Evolutionary conservation across 1,284 basidiomycete genomes (phyloP), one percentile per base, ranked within the genome.

Genomic region (Veloboletus limbatus): DNA sequence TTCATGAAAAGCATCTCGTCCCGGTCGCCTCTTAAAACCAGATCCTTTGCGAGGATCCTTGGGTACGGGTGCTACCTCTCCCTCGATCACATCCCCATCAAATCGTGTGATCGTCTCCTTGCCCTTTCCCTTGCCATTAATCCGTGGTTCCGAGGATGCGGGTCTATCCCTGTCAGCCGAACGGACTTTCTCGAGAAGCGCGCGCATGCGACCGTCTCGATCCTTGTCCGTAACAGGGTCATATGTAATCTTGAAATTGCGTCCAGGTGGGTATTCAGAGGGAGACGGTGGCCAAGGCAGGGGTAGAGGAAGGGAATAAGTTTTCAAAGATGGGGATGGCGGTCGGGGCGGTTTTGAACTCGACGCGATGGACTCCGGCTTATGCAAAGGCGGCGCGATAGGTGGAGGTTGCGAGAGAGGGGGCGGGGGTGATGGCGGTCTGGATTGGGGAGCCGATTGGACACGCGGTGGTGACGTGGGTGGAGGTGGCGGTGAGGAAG

Each of bases 41-140:
- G 68, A 57, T 31, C 66, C 75, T 56, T 69, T 76, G 51, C 85
- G 68, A 13, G 85, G 84, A 69, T 88, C 85, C 31, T 58, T 60
- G n/a, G 73, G 63, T 10, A 73, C 62, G 3, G 73, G 59, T 43
- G 72, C 65, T 32, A 63, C 54, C 49, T 78, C 78, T 20, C 72
- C 74, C 10, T 69, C 71, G 20, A 81, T 66, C 0, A 77, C 72
- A 55, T 81, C 76, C 0, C 85, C 85, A 34, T 77, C 74, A 52
- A 72, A 82, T 38, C 85, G 64, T 5, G 69, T 59, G 40, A 87
- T 60, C 32, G 71, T 66, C 62, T 85, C 81, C 60, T 78, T 81
- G 8, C 78, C 81, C 53, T 81, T 81, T 8, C 72, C 77, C 58
- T 83, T 85, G 6, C 79, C 78, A 49, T 74, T 77, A 13, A 84